Base-by-base conservation (phyloP, 441 rosid species). In the Populus hybrid region DNA sequence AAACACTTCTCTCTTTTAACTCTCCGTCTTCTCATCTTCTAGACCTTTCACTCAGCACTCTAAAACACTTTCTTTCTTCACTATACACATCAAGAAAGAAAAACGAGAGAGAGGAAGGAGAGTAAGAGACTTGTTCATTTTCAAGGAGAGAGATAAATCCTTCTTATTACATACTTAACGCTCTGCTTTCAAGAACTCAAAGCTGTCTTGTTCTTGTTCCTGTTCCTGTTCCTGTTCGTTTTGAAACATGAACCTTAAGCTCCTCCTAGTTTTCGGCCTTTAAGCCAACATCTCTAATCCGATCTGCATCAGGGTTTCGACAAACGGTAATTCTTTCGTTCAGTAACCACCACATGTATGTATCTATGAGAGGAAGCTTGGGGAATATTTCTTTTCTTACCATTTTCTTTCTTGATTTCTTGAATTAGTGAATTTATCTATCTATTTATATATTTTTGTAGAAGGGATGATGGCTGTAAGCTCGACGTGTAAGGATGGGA, bases 401-500 rank as follows among this genome's bases (percentile, higher is more conserved):
- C 11, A 7, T 33, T 20, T 20, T 24, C 9, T 53, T n/a, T 36
- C 20, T 42, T 78, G 53, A 42, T 35, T 28, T 65, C 42, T 35
- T 36, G 36, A 9, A 36, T 53, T 45, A 50, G 64, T 72, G 33
- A 26, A 29, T 59, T 36, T 5, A 31, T 76, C 40, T 61, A 1
- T 24, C 6, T 31, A 4, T 40, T 3, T 9, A 29, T 9, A 36
- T 40, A 40, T 40, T 10, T 40, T 40, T 3, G 2, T 5, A 11
- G 59, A 28, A 16, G 63, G 7, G 66, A 89, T 91, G 93, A 88
- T 88, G 93, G 90, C 89, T 77, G 93, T 89, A 76, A 85, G 84
- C 69, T 86, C 92, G 56, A 77, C 80, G 69, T 86, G 88, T 77
- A 87, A 80, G 72, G 90, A 87, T 29, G 77, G 84, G 38, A 73